These are phyloP conservation scores for Perkinsela sp. DNA, from an alignment of 208 protist genomes.

Conservation along the genomic window DNA sequence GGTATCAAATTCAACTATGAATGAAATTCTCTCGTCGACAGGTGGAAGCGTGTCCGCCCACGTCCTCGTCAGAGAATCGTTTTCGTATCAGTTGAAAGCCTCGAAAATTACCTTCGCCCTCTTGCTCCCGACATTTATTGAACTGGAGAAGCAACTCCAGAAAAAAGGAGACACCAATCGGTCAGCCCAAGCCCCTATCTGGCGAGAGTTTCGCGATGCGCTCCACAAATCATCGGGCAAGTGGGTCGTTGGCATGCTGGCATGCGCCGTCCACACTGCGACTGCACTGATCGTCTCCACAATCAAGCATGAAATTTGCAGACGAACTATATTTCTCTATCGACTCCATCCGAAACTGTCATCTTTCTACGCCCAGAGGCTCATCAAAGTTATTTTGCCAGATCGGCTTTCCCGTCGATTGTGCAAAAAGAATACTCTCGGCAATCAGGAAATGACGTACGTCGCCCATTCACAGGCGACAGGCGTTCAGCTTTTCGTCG, in stretches of 20 bases:
- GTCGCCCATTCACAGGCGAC: no score
- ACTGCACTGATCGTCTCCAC: neutral
- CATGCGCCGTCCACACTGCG: neutral
- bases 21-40: no score
- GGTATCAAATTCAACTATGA: no score
- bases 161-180: neutral
- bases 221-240: neutral
- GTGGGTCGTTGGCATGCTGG: neutral
- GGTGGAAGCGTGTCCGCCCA: no score
- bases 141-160: neutral
- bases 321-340: neutral
- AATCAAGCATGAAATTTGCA: no score
- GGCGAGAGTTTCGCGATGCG: neutral
- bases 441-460: no score
- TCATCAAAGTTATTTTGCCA: neutral
- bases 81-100: neutral
- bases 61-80: no score
- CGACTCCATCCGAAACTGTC: neutral
- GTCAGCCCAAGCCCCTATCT: neutral
- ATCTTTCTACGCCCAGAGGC: neutral
- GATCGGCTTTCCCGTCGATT: no score
- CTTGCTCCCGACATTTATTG: neutral
- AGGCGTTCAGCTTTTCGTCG: no score
- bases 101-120: neutral
- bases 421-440: no score